Base-by-base conservation (phyloP, 371 early-diverging fungal genomes). In the Zopfochytrium polystomum region DNA sequence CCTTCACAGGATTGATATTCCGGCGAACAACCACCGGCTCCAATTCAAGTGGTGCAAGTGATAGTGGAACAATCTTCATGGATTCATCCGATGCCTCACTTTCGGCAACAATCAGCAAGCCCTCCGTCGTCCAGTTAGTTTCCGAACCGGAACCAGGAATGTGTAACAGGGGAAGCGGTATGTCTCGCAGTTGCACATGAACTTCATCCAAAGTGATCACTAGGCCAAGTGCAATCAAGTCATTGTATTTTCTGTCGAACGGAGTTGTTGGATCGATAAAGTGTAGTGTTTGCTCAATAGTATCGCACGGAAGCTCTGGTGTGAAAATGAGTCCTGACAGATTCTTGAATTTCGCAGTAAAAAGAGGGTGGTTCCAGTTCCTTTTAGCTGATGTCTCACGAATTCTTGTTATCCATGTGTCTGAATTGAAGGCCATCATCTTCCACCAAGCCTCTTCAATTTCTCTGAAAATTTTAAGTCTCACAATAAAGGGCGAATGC, bases 221-320 rank as follows among this genome's bases (percentile, higher is more conserved):
- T 18, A 88, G 44, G 60, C 82, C 69, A 23, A 82, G 74, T 0
- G 87, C 82, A 23, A 83, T 71, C 31, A 86, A 58, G 7, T 85
- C 83, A 27, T 80, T 79, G 45, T 85, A 83, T 1, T 73, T 58
- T 0, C 76, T 68, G 45, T 81, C 73, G 0, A 74, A 54, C 0
- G 87, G 85, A 2, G 85, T 79, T 0, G 75, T 68, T 11, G 77
- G 66, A 53, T 87, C 89, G 27, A 86, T 74, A 22, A 78, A 63
- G 58, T 85, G 79, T 22, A 88, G 75, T 50, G 85, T 79, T 30
- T 73, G 67, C 48, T 86, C 80, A 0, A 86, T 74, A 1, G 79
- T 68, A 0, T 66, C 63, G 1, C 79, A 53, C 1, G 79, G 78
- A 49, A 87, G 74, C 0, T 63, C 64, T 0, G 87, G 86, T 0